These are phyloP conservation scores for Mesembryanthemum crystallinum DNA, from an alignment of 148 eudicot genomes.

Conservation along the genomic window DNA sequence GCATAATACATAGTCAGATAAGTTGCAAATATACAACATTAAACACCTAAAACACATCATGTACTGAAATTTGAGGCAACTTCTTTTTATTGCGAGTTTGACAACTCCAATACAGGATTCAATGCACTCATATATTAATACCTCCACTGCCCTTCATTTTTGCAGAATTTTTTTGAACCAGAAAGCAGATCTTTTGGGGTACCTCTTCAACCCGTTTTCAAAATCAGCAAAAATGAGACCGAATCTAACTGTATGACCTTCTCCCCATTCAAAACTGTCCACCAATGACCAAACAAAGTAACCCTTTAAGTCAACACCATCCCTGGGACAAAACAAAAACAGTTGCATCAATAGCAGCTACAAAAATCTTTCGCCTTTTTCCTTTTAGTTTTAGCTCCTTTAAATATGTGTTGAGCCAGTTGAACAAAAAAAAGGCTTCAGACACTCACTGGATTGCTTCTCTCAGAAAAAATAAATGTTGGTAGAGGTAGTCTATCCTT, in stretches of 20 bases:
- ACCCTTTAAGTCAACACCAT: slow-evolving; percentile 37
- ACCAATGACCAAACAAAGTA: slow-evolving; percentile 40
- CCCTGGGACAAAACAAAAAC: slow-evolving; percentile 17
- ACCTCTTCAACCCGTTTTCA: slow-evolving; percentile 27
- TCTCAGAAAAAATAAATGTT: slow-evolving; percentile 31
- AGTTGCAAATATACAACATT: too few relatives aligned
- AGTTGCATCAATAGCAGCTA: neutral
- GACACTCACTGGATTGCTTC: slow-evolving; percentile 37
- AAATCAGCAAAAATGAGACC: slow-evolving; percentile 37
- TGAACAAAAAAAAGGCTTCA: neutral
- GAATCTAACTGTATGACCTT: slow-evolving; percentile 36
- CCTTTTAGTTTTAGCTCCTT: too few relatives aligned
- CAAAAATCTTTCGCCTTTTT: too few relatives aligned
- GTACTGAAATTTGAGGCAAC: too few relatives aligned
- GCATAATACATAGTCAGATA: too few relatives aligned
- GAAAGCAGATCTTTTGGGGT: slow-evolving; percentile 33
- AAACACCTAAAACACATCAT: too few relatives aligned
- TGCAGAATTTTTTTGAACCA: slow-evolving; percentile 32
- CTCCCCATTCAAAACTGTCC: slow-evolving; percentile 37
- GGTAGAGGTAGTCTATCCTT: slow-evolving; percentile 29
- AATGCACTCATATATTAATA: too few relatives aligned
- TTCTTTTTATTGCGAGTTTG: too few relatives aligned
- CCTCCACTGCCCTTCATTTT: too few relatives aligned
- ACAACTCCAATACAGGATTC: too few relatives aligned
- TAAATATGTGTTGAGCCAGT: too few relatives aligned